A percentile compares a stretch with the other conserved stretches of the same genome.
These are phyloP conservation scores for Primulina huaijiensis DNA, from an alignment of 257 asterid genomes.

Conservation along the genomic window DNA sequence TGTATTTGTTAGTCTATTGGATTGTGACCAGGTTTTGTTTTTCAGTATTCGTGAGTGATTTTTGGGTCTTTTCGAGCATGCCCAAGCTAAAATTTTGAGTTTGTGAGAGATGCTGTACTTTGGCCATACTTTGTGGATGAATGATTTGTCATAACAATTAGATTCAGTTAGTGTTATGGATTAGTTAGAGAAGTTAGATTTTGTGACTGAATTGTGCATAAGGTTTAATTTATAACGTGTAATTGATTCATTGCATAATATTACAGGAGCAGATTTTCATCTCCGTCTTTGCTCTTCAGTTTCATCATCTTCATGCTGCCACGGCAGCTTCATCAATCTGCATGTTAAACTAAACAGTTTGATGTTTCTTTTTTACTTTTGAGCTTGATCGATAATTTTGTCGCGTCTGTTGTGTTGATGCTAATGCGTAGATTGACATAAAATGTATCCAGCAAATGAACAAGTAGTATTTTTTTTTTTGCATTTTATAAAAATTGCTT, in stretches of 20 bases:
- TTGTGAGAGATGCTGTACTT: neutral
- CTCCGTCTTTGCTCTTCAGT: neutral
- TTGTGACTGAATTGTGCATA: neutral
- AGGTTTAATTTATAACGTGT: neutral
- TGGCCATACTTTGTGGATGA: neutral
- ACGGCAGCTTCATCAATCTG: neutral
- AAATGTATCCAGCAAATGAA: neutral
- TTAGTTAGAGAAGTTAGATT: neutral
- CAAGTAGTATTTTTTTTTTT: no score
- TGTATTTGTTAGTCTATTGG: neutral
- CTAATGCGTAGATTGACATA: neutral
- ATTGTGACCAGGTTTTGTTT: neutral
- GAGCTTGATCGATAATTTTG: no score
- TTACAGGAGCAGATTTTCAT: neutral
- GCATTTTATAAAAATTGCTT: no score
- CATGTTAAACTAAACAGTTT: neutral
- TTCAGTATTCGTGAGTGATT: neutral
- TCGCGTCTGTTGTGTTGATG: neutral
- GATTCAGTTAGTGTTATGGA: neutral
- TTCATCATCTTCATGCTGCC: neutral
- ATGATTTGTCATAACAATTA: neutral
- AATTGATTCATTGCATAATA: neutral
- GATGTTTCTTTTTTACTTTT: no score
- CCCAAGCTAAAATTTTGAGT: neutral
- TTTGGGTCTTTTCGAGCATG: neutral